Evolutionary conservation across 2,329 filamentous ascomycete species (phyloP).

Genomic region (Metarhizium anisopliae): DNA sequence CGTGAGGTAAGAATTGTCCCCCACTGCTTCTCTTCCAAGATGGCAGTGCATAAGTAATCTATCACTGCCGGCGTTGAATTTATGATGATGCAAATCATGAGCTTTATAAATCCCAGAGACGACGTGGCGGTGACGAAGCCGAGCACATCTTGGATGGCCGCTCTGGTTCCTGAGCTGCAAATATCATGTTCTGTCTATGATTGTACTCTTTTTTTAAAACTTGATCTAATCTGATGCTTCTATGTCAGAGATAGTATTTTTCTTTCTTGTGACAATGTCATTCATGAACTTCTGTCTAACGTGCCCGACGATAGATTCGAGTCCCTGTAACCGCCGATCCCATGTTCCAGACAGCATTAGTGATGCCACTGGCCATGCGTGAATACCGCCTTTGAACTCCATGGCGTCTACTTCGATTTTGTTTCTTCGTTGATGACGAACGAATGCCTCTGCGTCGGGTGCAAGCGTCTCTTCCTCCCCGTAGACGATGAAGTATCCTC

Average conservation of each 20-base stretch:
- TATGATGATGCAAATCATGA: constrained; percentile 33
- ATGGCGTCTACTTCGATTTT: constrained; percentile 46
- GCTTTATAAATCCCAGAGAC: constrained; percentile 24
- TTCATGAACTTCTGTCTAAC: constrained; percentile 24
- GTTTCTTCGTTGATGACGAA: constrained; percentile 43
- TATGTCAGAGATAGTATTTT: constrained; percentile 6
- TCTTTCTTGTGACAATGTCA: constrained; percentile 9
- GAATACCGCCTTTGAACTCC: constrained; percentile 59
- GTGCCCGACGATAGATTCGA: constrained; percentile 32
- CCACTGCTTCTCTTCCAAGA: neutral
- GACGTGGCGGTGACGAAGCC: constrained; percentile 37
- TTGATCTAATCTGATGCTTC: constrained; percentile 56
- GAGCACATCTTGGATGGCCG: constrained; percentile 20
- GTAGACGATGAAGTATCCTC: constrained; percentile 62
- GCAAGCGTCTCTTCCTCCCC: constrained; percentile 72
- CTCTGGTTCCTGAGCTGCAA: constrained; percentile 36
- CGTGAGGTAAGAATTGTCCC: neutral
- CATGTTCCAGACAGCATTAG: constrained; percentile 43
- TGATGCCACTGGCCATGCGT: constrained; percentile 73
- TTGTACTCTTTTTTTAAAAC: constrained; percentile 28
- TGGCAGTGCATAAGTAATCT: neutral
- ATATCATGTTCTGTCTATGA: constrained; percentile 21
- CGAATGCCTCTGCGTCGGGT: constrained; percentile 55
- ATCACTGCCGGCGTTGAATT: constrained; percentile 1
- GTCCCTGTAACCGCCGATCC: constrained; percentile 42